A percentile compares a stretch with the other conserved stretches of the same genome.
Evolutionary conservation across 2,329 filamentous ascomycete genomes (phyloP).

Genomic region (Fusarium chuoi): DNA sequence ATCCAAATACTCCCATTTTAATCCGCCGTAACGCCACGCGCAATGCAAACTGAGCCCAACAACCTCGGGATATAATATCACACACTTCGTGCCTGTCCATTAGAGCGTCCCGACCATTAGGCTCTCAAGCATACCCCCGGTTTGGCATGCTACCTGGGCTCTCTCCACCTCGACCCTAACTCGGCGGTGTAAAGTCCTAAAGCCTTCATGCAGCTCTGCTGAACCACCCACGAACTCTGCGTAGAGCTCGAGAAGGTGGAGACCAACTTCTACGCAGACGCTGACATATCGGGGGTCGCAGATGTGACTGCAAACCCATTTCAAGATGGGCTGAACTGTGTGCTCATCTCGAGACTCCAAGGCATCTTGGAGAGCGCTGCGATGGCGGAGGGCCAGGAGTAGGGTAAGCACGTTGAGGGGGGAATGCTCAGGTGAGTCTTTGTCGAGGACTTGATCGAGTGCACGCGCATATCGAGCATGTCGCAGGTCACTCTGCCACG

Average conservation of each 20-base stretch:
- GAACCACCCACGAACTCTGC: slow-evolving; percentile 80
- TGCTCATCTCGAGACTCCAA: slow-evolving; percentile 84
- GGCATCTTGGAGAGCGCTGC: slow-evolving; percentile 83
- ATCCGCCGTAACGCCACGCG: slow-evolving; percentile 43
- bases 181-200: slow-evolving; percentile 74
- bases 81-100: slow-evolving; percentile 22
- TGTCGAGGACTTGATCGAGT: slow-evolving; percentile 79
- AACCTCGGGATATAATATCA: slow-evolving; percentile 37
- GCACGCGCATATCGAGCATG: slow-evolving; percentile 81
- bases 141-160: slow-evolving; percentile 83
- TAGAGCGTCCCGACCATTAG: slow-evolving; percentile 56
- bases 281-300: slow-evolving; percentile 83
- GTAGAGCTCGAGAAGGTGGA: slow-evolving; percentile 88
- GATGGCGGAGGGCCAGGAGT: slow-evolving; percentile 85
- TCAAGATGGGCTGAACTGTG: slow-evolving; percentile 82
- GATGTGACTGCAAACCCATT: slow-evolving; percentile 85
- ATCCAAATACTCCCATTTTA: slow-evolving; percentile 41
- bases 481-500: slow-evolving; percentile 85
- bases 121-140: slow-evolving; percentile 86
- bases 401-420: slow-evolving; percentile 77
- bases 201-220: slow-evolving; percentile 74
- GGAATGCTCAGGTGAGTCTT: slow-evolving; percentile 61
- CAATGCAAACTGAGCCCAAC: slow-evolving; percentile 43
- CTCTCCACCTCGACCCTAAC: slow-evolving; percentile 84
- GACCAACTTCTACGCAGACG: slow-evolving; percentile 83